Evolutionary conservation across 495 filamentous ascomycete species (phyloP), one percentile per base, ranked within the genome.

Genomic region (Trichoderma reesei): DNA sequence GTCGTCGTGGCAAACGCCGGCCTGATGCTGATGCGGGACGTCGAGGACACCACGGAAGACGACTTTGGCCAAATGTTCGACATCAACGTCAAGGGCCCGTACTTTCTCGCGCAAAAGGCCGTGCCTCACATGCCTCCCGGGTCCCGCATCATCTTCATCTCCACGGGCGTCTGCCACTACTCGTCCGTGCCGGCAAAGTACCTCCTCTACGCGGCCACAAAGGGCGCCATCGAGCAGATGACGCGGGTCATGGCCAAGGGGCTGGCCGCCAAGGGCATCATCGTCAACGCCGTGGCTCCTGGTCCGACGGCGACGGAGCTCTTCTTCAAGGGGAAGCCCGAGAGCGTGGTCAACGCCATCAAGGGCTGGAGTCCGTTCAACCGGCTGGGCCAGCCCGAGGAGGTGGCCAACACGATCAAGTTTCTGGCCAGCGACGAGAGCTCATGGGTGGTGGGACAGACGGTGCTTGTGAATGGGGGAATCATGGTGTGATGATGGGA

Each of bases 51-150:
- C 11, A 88, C 77, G 4, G 85, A 88, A 65, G 78, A 70, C 18
- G 79, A 82, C 63, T 92, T 84, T 64, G 87, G 88, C 65, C 67
- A 63, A 10, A 75, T 73, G 3, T 82, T 84, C 64, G 67, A 68
- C 18, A 46, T 87, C 41, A 89, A 89, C 71, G 86, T 89, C 63
- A 89, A 88, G 68, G 87, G 86, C 2, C 82, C 86, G 0, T 83
- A 83, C 60, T 90, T 90, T 66, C 73, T 90, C 16, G 76, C 78
- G 3, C 63, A 88, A 80, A 83, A 85, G 75, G 82, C 83, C n/a
- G 80, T 75, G 0, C 81, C 79, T 8, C 81, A 90, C 68, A 88
- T 91, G 77, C 67, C 78, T 0, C 16, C 71, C 0, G 82, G 83
- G 33, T 80, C 79, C 1, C 79, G 79, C 62, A 80, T 90, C 44